phyloP scores from a whole-genome alignment of 805 yeast genomes.

The Wickerhamiella musiphila region DNA sequence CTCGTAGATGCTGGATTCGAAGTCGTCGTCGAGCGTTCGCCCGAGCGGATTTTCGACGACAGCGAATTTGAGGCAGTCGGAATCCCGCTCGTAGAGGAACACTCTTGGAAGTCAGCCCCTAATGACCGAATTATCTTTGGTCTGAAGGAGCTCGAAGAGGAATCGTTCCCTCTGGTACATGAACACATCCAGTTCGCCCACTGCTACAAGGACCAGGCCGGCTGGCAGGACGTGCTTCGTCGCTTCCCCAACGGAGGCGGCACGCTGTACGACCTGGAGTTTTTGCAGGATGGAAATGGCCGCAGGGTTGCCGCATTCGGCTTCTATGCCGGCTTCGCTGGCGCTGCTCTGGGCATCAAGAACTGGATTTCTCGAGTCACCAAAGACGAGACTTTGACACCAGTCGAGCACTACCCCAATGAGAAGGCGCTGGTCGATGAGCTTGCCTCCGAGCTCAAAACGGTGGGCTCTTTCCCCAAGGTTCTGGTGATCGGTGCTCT shows the following conservation, averaged over 20 bases:
- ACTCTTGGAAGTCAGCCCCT: constrained; percentile 89
- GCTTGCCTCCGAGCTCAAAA: constrained; percentile 44
- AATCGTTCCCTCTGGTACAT: constrained; percentile 80
- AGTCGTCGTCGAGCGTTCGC: constrained; percentile 72
- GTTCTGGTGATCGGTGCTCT: constrained; percentile 89
- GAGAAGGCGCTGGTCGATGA: constrained; percentile 60
- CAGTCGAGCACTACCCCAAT: constrained; percentile 66
- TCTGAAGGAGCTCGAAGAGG: constrained; percentile 87
- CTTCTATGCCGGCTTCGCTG: constrained; percentile 99
- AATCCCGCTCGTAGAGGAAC: constrained; percentile 75
- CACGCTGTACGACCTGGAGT: constrained; percentile 80
- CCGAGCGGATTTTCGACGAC: constrained; percentile 62
- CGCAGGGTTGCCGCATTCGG: constrained; percentile 99
- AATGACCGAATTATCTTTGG: constrained; percentile 79
- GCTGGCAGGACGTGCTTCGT: constrained; percentile 81
- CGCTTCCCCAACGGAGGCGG: constrained; percentile 91
- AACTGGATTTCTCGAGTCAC: constrained; percentile 90
- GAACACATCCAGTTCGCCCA: constrained; percentile 98
- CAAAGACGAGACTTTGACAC: constrained; percentile 46
- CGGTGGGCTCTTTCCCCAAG: constrained; percentile 43
- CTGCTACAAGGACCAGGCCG: constrained; percentile 93
- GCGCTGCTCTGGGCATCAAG: constrained; percentile 89
- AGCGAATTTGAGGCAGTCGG: constrained; percentile 67
- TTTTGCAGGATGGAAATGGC: constrained; percentile 82
- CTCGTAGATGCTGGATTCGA: constrained; percentile 61